phyloP scores from a whole-genome alignment of 805 yeast species.

The Suhomyces pyralidae region DNA sequence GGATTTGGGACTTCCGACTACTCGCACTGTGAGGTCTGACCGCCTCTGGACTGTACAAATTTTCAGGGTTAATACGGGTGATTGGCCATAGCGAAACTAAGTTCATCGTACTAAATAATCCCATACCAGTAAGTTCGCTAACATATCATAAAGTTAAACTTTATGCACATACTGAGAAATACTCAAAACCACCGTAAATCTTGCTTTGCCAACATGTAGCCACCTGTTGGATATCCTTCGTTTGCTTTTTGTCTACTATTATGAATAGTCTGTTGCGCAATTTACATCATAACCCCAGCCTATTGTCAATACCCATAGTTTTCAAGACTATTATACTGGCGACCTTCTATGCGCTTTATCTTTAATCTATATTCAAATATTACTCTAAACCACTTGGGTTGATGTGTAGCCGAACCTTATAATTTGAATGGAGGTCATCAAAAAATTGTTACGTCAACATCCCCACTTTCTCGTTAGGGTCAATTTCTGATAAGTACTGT shows the following conservation, averaged over 20 bases:
- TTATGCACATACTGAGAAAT: not conserved
- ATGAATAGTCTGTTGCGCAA: not conserved
- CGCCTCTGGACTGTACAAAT: not conserved
- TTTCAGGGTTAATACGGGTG: not conserved
- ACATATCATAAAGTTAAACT: not conserved
- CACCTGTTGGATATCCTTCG: not conserved
- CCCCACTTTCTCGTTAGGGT: not conserved
- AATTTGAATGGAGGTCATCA: not conserved
- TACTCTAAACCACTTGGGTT: not conserved
- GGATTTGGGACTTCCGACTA: not conserved
- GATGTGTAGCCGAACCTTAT: not conserved
- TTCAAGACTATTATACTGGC: not conserved
- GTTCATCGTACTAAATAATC: not conserved
- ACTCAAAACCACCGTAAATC: not conserved
- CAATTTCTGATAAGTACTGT: too few relatives aligned
- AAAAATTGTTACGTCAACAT: not conserved
- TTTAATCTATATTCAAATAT: not conserved
- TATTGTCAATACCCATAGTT: not conserved
- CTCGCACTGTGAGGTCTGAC: not conserved
- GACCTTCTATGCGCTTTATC: not conserved
- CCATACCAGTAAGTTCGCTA: not conserved
- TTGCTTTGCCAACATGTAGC: not conserved
- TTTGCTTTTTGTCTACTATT: not conserved
- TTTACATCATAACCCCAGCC: not conserved
- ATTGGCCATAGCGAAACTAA: not conserved